Evolutionary conservation across 1,139 yeast genomes (phyloP).

Genomic region (Kluyveromyces marxianus): DNA sequence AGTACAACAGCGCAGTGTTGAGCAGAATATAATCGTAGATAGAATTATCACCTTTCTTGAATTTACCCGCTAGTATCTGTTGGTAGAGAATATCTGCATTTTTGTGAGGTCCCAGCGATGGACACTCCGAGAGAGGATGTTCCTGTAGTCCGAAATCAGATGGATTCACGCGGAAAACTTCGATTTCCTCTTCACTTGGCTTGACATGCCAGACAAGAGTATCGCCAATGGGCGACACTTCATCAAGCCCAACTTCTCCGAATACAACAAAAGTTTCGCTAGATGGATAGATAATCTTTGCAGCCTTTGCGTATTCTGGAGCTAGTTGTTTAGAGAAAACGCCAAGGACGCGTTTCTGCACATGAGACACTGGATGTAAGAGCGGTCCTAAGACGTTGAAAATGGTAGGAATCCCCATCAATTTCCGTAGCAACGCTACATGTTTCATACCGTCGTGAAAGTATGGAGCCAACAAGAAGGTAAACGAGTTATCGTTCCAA

Average conservation of each 20-base stretch:
- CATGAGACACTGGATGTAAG: slow-evolving; percentile 63
- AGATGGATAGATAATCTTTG: slow-evolving; percentile 35
- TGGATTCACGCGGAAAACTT: slow-evolving; percentile 44
- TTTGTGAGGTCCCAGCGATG: slow-evolving; percentile 79
- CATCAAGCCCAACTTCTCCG: slow-evolving; percentile 88
- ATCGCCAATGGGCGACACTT: slow-evolving; percentile 79
- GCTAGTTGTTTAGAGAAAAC: slow-evolving; percentile 79
- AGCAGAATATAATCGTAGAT: slow-evolving; percentile 78
- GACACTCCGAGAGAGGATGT: slow-evolving; percentile 59
- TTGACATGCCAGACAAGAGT: slow-evolving; percentile 75
- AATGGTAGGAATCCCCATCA: slow-evolving; percentile 82
- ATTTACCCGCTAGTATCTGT: slow-evolving; percentile 47
- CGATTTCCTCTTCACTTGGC: slow-evolving; percentile 32
- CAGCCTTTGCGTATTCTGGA: slow-evolving; percentile 75
- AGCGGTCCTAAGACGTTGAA: slow-evolving; percentile 92
- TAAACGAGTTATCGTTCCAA: slow-evolving; percentile 46
- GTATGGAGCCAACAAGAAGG: slow-evolving; percentile 86
- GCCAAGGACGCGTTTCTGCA: slow-evolving; percentile 77
- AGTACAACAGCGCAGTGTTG: slow-evolving; percentile 83
- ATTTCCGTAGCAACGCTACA: slow-evolving; percentile 69
- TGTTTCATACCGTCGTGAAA: slow-evolving; percentile 91
- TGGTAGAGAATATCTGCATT: slow-evolving; percentile 58
- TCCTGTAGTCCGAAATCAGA: slow-evolving; percentile 73
- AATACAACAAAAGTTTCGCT: slow-evolving; percentile 73
- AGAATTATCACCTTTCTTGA: slow-evolving; percentile 46